Base-by-base conservation (phyloP, 2,329 filamentous ascomycete genomes). In the Diaporthe caulivora region DNA sequence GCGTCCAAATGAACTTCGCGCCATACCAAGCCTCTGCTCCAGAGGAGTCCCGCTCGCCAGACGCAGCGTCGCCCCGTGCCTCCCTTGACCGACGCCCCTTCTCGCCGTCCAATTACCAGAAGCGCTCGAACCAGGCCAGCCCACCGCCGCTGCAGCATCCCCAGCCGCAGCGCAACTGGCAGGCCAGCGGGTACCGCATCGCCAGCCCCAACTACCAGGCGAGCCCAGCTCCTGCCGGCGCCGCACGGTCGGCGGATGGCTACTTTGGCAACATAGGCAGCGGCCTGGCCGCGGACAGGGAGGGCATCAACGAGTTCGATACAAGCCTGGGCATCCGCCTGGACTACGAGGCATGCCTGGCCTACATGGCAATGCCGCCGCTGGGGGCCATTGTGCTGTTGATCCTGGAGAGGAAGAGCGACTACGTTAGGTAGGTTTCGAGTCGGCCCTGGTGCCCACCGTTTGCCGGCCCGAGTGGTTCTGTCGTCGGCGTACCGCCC, bases 1-100 rank as follows among this genome's bases (percentile, higher is more conserved):
- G 29, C 65, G 49, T 44, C 57, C 70, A 65, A 60, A 97, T 97
- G 94, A 94, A 98, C 86, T 99, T 98, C 82, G 97, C 97, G 58
- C 97, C 97, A 49, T 99, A 98, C 85, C 97, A 98, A 86, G 96
- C 96, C 83, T 93, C 93, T 64, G 93, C 93, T 21, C 97, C 97
- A 13, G 95, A 98, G 85, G 89, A 93, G 78, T 91, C 92, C 77
- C 94, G 96, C 79, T 97, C 94, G 26, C 94, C 95, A 69, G 79
- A 80, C 74, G 77, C 81, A 70, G 78, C 84, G 13, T 90, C 88
- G 37, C 89, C 89, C 29, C 90, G 86, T 77, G 83, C 87, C 77
- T 90, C 93, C 81, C 83, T 92, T 86, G 83, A 91, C 87, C 82
- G 84, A 83, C 86, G 86, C 76, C 82, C 90, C 78, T 85, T 89